Percentiles rank a stretch among this genome's conserved stretches.
Evolutionary conservation across 257 asterid species (phyloP).

Genomic region (Ilex aquifolium): DNA sequence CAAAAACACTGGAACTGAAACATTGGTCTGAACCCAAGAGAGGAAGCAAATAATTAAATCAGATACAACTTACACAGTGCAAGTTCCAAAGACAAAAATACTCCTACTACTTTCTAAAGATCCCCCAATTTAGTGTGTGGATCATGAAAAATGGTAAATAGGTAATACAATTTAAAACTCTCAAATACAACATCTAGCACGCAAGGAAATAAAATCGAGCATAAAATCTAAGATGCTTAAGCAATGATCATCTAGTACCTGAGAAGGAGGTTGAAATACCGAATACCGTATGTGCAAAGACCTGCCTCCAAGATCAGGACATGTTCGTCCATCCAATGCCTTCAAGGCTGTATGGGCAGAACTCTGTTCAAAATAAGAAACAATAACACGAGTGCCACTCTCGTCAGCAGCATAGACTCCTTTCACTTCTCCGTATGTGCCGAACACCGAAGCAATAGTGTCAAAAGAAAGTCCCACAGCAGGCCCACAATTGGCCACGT

Average conservation of each 20-base stretch:
- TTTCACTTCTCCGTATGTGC: conserved; percentile 51
- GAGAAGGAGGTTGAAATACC: conserved; percentile 37
- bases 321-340: conserved; percentile 55
- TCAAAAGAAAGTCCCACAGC: conserved; percentile 72
- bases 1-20: conserved; percentile 48
- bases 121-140: background rate
- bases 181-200: background rate
- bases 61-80: background rate
- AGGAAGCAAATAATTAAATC: background rate
- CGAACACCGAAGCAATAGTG: conserved; percentile 52
- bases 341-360: conserved; percentile 61
- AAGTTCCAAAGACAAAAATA: background rate
- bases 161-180: too few species aligned
- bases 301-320: conserved; percentile 64
- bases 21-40: conserved; percentile 36
- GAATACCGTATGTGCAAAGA: conserved; percentile 76
- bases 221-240: background rate
- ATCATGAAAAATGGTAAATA: too few species aligned
- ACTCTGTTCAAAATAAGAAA: conserved; percentile 42
- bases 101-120: background rate
- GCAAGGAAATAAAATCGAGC: background rate
- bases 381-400: conserved; percentile 90
- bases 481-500: conserved; percentile 95
- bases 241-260: conserved; percentile 34
- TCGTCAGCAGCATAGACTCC: conserved; percentile 87